A percentile compares a stretch with the other conserved stretches of the same genome.
phyloP scores from a whole-genome alignment of 2,329 filamentous ascomycete species.

The Microsporum audouinii region DNA sequence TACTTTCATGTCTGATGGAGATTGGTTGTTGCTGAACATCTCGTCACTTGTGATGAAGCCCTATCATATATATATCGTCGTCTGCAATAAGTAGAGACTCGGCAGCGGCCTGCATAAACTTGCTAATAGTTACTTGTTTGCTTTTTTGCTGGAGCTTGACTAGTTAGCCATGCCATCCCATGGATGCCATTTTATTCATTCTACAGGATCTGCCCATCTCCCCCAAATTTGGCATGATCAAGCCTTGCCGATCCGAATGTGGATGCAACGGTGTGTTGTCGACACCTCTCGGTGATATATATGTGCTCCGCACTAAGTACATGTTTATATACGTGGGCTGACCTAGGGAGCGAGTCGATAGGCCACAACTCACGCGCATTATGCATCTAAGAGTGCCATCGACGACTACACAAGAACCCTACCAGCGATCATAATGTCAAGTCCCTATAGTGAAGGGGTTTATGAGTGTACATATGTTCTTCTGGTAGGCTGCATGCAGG shows the following conservation, averaged over 20 bases:
- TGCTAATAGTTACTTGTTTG: too few relatives aligned
- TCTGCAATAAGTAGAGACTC: background rate
- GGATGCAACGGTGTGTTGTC: background rate
- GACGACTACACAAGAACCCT: background rate
- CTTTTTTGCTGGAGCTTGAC: too few relatives aligned
- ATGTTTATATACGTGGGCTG: background rate
- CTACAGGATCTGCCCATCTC: too few relatives aligned
- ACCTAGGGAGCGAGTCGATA: background rate
- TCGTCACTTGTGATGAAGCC: background rate
- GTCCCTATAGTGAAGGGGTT: too few relatives aligned
- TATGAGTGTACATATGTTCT: too few relatives aligned
- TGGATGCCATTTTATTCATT: too few relatives aligned
- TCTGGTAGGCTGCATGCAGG: too few relatives aligned
- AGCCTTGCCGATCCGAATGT: background rate
- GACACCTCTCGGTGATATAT: background rate
- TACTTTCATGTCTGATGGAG: background rate
- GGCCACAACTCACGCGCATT: background rate
- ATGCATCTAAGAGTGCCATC: background rate
- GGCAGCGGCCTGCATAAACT: background rate
- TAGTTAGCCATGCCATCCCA: background rate
- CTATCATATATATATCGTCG: background rate
- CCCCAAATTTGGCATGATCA: background rate
- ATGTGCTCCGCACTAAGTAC: background rate
- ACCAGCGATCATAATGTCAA: too few relatives aligned
- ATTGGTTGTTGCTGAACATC: background rate